A percentile compares a stretch with the other conserved stretches of the same genome.
These are phyloP conservation scores for Helotiales sp. DNA, from an alignment of 2,329 filamentous ascomycete genomes.

Conservation along the genomic window DNA sequence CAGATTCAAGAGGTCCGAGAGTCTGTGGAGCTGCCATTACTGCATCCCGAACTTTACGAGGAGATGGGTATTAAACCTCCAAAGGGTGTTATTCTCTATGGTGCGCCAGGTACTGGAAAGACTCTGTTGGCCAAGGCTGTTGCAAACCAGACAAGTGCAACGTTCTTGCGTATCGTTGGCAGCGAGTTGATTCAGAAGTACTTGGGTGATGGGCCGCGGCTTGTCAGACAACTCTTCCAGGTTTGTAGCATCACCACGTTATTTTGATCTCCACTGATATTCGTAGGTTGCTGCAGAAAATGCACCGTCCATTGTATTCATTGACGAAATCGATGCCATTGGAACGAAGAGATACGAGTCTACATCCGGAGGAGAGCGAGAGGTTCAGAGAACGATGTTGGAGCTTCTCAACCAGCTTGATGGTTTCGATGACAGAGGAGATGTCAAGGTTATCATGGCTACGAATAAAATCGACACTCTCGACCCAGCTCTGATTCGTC, in stretches of 20 bases:
- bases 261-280: not conserved
- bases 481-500: slow-evolving; percentile 92
- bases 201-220: slow-evolving; percentile 88
- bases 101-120: slow-evolving; percentile 95
- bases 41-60: slow-evolving; percentile 97
- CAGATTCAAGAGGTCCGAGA: slow-evolving; percentile 98
- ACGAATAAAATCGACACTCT: slow-evolving; percentile 99
- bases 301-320: slow-evolving; percentile 95
- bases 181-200: slow-evolving; percentile 99
- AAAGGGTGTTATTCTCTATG: slow-evolving; percentile 98
- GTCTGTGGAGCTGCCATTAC: slow-evolving; percentile 89
- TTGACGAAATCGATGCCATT: slow-evolving; percentile 98
- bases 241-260: slow-evolving; percentile 41
- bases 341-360: slow-evolving; percentile 99
- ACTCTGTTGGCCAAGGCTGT: slow-evolving; percentile 95
- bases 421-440: slow-evolving; percentile 96
- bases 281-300: slow-evolving; percentile 86
- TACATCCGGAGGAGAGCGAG: slow-evolving; percentile 92
- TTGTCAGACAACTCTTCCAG: slow-evolving; percentile 95
- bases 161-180: slow-evolving; percentile 95
- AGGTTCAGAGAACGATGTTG: slow-evolving; percentile 98
- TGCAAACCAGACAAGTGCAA: slow-evolving; percentile 97
- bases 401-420: slow-evolving; percentile 98
- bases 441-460: slow-evolving; percentile 99
- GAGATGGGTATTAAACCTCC: slow-evolving; percentile 99